Conservation (phyloP, 2,329 filamentous ascomycete species). For the Botrytis pseudocinerea region DNA sequence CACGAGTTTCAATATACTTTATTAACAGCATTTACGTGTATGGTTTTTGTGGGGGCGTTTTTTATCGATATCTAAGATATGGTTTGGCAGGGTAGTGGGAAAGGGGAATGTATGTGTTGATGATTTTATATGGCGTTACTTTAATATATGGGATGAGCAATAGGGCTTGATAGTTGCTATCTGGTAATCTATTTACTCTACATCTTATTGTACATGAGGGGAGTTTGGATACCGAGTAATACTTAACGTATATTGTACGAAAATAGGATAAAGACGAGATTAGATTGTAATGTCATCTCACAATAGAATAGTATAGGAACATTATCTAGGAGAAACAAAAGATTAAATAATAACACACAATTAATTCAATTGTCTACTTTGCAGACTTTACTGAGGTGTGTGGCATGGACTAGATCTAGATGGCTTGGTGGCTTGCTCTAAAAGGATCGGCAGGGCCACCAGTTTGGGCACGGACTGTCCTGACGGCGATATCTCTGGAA, state of each 20-base stretch:
- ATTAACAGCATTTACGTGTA: slow-evolving; percentile 51
- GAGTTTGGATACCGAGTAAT: background rate
- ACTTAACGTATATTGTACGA: background rate
- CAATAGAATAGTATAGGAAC: background rate
- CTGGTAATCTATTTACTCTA: background rate
- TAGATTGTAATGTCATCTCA: background rate
- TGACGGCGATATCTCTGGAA: no score
- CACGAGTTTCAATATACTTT: slow-evolving; percentile 57
- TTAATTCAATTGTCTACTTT: background rate
- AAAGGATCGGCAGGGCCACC: no score
- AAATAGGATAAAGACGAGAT: background rate
- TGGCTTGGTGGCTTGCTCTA: no score
- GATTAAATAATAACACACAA: background rate
- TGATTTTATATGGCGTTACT: background rate
- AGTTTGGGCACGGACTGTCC: no score
- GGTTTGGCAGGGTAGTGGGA: background rate
- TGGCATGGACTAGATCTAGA: no score
- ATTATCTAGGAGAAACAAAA: background rate
- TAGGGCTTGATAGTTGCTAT: background rate
- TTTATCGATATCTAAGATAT: slow-evolving; percentile 10
- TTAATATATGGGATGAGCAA: background rate
- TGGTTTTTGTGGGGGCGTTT: slow-evolving; percentile 46
- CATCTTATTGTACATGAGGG: background rate
- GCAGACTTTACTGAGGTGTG: no score
- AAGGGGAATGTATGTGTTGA: background rate